Conservation (phyloP, 179 eudicot species). For the Pouteria campechiana region DNA sequence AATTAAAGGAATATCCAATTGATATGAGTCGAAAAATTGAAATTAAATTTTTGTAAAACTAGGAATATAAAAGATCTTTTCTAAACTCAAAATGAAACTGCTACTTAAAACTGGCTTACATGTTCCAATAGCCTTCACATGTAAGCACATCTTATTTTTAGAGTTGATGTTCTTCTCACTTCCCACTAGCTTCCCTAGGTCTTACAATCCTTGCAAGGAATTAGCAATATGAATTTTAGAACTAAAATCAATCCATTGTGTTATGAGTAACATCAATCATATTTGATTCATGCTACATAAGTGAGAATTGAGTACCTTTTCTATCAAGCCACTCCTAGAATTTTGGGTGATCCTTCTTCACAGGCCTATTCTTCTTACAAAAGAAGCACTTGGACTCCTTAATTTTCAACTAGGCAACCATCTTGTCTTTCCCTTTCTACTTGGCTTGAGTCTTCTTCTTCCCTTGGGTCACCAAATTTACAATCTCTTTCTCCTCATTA, state of each 20-base stretch:
- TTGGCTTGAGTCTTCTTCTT: constrained; percentile 1
- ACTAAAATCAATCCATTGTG: no score
- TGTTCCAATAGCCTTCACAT: not conserved
- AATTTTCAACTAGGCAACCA: not conserved
- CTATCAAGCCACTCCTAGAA: no score
- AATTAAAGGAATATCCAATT: not conserved
- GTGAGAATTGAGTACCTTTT: no score
- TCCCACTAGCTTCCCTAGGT: not conserved
- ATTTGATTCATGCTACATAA: no score
- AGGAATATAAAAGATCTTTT: not conserved
- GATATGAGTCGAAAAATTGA: not conserved
- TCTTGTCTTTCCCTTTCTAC: not conserved
- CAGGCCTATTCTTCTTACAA: constrained; percentile 2
- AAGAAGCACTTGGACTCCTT: constrained; percentile 3
- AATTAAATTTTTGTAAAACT: not conserved
- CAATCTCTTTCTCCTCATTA: not conserved
- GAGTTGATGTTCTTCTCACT: not conserved
- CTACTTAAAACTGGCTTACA: not conserved
- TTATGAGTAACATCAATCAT: no score
- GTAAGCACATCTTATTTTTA: not conserved
- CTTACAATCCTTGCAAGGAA: not conserved
- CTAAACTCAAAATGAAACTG: not conserved
- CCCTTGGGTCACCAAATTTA: not conserved
- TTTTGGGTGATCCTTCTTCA: constrained; percentile 3
- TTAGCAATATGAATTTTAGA: not conserved